phyloP scores from a whole-genome alignment of 1,139 yeast genomes.

The Sugiyamaella neomexicana region DNA sequence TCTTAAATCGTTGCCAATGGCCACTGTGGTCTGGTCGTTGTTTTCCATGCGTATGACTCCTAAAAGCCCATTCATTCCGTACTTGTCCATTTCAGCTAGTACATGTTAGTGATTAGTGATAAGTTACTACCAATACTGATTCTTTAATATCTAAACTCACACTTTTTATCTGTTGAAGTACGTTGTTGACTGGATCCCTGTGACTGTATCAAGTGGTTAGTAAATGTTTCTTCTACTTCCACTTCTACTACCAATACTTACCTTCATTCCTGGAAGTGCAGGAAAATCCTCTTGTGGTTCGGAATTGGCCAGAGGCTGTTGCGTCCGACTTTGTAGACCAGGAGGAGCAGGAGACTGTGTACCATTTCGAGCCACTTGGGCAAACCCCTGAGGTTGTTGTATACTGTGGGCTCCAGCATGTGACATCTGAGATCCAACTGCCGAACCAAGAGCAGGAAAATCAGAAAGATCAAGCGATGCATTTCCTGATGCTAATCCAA shows the following conservation, averaged over 20 bases:
- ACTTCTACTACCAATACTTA: not conserved
- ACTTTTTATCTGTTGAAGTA: constrained; percentile 4
- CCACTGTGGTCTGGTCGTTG: constrained; percentile 64
- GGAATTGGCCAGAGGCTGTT: constrained; percentile 2
- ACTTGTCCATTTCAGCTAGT: constrained; percentile 42
- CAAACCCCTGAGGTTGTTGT: constrained; percentile 19
- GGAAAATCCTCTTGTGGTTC: constrained; percentile 28
- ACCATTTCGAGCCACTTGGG: constrained; percentile 23
- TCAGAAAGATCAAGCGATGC: constrained; percentile 33
- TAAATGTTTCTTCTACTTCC: not conserved
- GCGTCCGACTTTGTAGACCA: constrained; percentile 15
- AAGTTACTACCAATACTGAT: too few species aligned
- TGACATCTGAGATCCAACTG: constrained; percentile 22
- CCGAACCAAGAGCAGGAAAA: constrained; percentile 36
- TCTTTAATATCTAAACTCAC: constrained; percentile 4
- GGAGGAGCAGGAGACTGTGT: constrained; percentile 23
- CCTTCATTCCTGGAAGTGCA: constrained; percentile 28
- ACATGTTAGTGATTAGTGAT: not conserved
- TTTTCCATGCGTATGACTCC: constrained; percentile 69
- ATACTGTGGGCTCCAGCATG: constrained; percentile 7
- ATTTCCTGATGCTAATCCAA: constrained; percentile 3
- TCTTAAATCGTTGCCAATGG: constrained; percentile 81
- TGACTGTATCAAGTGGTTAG: constrained; percentile 6
- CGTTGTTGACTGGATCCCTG: constrained; percentile 2
- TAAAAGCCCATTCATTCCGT: constrained; percentile 72